A percentile compares a stretch with the other conserved stretches of the same genome.
Evolutionary conservation across 345 rosid genomes (phyloP).

Genomic region (Sonneratia caseolaris): DNA sequence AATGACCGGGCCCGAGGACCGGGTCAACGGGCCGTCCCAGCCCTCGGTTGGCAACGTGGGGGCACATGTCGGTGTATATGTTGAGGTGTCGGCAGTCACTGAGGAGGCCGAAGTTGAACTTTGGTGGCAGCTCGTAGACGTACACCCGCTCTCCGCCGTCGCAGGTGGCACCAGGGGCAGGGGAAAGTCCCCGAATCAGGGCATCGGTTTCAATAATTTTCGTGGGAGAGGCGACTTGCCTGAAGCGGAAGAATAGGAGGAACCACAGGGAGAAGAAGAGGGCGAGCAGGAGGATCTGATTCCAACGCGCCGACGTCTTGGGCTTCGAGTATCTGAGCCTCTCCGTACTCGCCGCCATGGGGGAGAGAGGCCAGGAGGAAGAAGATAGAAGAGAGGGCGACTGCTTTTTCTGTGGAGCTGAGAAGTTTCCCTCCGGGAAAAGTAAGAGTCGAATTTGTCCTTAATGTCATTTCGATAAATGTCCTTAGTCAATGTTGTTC

Average conservation of each 20-base stretch:
- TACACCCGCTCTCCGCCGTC: constrained; percentile 18
- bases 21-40: constrained; percentile 35
- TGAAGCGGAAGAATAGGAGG: constrained; percentile 9
- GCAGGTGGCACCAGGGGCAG: constrained; percentile 8
- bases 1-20: constrained; percentile 7
- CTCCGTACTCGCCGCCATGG: constrained; percentile 3
- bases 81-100: constrained; percentile 34
- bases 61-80: constrained; percentile 47
- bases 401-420: background rate
- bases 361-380: background rate
- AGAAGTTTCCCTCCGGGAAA: background rate
- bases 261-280: constrained; percentile 10
- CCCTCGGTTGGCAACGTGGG: constrained; percentile 39
- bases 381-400: background rate
- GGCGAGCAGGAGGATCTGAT: background rate
- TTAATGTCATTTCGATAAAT: too few relatives aligned
- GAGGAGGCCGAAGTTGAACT: constrained; percentile 39
- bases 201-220: background rate
- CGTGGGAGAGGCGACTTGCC: background rate
- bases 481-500: too few relatives aligned
- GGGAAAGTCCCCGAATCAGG: background rate
- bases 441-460: too few relatives aligned
- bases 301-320: constrained; percentile 4
- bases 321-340: background rate
- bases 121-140: constrained; percentile 34